Base-by-base conservation (phyloP, 106 monocot genomes). In the Dendrobium officinale region DNA sequence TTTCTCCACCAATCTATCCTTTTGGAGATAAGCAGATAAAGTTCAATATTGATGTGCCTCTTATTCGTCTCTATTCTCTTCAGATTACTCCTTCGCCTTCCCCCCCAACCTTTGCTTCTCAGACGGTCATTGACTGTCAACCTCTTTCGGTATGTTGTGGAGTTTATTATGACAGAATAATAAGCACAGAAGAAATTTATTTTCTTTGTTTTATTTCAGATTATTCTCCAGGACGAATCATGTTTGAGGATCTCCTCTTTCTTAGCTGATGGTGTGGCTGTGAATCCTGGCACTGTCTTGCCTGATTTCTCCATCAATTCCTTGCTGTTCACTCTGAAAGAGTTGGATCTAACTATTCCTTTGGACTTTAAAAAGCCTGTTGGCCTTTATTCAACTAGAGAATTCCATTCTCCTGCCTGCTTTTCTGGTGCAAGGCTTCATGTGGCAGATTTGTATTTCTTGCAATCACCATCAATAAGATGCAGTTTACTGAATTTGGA, bases 361-460 rank as follows among this genome's bases (percentile, higher is more conserved):
- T 75, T 99, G 55, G 81, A 88, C 81, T 80, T 80, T 75, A 79
- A 73, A 59, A 83, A 83, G 8, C 58, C 68, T 70, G 56, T 78
- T 76, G 86, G 75, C 61, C 73, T 75, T 66, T 19, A 79, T 66
- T 80, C 33, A 47, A 77, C 49, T 75, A 80, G 49, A 83, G 75
- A 72, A 37, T 19, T 67, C 75, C 73, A 81, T 77, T 82, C 83
- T 48, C 80, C 84, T 11, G 43, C 81, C 47, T 85, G 29, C 68
- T 99, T 99, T 83, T 91, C 88, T 81, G 95, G 91, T 79, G 98
- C 98, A 67, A 92, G 87, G 82, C 95, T 99, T 85, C 91, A 95
- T 86, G 88, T 99, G 55, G 88, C 89, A 68, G 88, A 92, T 42
- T 75, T 99, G 4, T 75, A 79, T 80, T 91, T 95, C 73, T 85